These are phyloP conservation scores for Psilocybe tampanensis DNA, from an alignment of 768 basidiomycete genomes.

Conservation along the genomic window DNA sequence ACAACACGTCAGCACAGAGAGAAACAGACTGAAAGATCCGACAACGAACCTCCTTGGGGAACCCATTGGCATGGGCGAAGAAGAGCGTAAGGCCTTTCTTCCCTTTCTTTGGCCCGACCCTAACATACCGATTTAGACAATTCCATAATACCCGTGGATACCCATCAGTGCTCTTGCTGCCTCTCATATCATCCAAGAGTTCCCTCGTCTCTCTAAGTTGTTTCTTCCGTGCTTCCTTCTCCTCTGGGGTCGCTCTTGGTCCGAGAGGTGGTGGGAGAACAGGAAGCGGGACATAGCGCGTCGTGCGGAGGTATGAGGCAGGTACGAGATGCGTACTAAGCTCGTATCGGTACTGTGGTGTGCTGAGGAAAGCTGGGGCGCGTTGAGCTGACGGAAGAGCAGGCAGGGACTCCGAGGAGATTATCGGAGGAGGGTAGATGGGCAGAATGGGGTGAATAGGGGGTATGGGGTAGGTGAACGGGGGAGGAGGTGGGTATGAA, in stretches of 20 bases:
- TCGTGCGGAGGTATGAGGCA: slow-evolving; percentile 51
- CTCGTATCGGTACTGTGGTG: slow-evolving; percentile 34
- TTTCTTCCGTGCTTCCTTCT: slow-evolving; percentile 39
- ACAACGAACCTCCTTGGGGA: slow-evolving; percentile 78
- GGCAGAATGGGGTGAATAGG: slow-evolving; percentile 27
- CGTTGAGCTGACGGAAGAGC: slow-evolving; percentile 42
- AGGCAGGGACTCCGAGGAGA: slow-evolving; percentile 29
- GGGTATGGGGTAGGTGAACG: slow-evolving; percentile 27
- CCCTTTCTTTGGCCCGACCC: slow-evolving; percentile 28
- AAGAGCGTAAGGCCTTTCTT: slow-evolving; percentile 66
- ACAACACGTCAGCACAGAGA: not conserved
- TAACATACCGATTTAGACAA: slow-evolving; percentile 70
- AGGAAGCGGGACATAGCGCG: slow-evolving; percentile 42
- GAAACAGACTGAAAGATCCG: not conserved
- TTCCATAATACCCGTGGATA: slow-evolving; percentile 61
- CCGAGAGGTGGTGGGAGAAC: slow-evolving; percentile 20
- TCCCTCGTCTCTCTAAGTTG: slow-evolving; percentile 24
- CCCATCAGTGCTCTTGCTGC: slow-evolving; percentile 36
- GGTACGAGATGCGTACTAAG: slow-evolving; percentile 59
- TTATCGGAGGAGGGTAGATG: slow-evolving; percentile 40
- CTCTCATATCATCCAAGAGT: slow-evolving; percentile 31
- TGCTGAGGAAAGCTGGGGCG: slow-evolving; percentile 26
- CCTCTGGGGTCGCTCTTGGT: slow-evolving; percentile 5
- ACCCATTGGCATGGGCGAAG: slow-evolving; percentile 84
- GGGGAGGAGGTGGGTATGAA: slow-evolving; percentile 24